Conservation (phyloP, 768 basidiomycete genomes). For the Arthromyces matolae region DNA sequence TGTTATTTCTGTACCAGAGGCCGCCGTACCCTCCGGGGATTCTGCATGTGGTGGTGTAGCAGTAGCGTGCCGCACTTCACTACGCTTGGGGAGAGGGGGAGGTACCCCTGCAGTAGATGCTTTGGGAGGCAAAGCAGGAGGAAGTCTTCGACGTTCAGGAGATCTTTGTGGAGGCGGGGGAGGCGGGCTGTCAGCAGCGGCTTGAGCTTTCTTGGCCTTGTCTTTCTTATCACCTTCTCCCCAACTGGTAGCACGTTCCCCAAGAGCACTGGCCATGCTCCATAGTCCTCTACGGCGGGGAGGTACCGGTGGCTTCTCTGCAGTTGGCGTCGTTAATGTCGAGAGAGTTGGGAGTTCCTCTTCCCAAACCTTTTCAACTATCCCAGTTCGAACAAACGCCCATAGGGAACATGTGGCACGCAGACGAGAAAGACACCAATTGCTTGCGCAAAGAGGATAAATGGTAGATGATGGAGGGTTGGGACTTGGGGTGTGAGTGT, state of each 20-base stretch:
- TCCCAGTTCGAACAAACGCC: slow-evolving; percentile 78
- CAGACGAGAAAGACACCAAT: slow-evolving; percentile 84
- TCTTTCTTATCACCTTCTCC: slow-evolving; percentile 39
- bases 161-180: slow-evolving; percentile 10
- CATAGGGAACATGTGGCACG: slow-evolving; percentile 87
- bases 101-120: slow-evolving; percentile 18
- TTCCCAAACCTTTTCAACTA: slow-evolving; percentile 88
- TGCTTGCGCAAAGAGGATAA: slow-evolving; percentile 77
- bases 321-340: slow-evolving; percentile 16
- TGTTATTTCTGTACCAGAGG: not conserved
- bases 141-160: slow-evolving; percentile 25
- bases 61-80: slow-evolving; percentile 29
- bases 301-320: slow-evolving; percentile 57
- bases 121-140: slow-evolving; percentile 25
- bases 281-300: slow-evolving; percentile 61
- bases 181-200: not conserved
- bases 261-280: slow-evolving; percentile 63
- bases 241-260: slow-evolving; percentile 60
- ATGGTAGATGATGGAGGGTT: slow-evolving; percentile 39
- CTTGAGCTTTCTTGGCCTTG: slow-evolving; percentile 25
- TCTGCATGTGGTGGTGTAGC: not conserved
- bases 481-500: slow-evolving; percentile 19
- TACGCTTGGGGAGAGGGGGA: slow-evolving; percentile 53
- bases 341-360: slow-evolving; percentile 56
- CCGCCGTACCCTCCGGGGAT: not conserved